Evolutionary conservation across 2,329 filamentous ascomycete genomes (phyloP).

Genomic region (Raffaelea ambrosiae): DNA sequence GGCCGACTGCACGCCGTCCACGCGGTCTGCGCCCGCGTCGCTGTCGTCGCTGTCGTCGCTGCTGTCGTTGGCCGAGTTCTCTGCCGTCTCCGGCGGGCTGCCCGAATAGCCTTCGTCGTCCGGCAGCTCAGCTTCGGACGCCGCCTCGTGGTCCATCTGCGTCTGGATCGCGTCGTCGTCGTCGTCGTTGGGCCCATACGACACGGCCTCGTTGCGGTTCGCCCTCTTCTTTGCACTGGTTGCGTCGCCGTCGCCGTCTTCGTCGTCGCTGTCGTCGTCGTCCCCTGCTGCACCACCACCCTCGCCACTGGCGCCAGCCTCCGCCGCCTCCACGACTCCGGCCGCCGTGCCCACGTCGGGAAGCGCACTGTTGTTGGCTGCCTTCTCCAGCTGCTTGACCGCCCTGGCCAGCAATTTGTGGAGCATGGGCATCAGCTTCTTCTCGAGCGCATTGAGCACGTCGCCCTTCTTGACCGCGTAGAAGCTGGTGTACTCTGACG

Average conservation of each 20-base stretch:
- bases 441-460: constrained; percentile 72
- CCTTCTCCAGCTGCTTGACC: constrained; percentile 69
- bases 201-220: constrained; percentile 73
- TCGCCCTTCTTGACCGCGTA: constrained; percentile 77
- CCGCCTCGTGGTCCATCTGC: constrained; percentile 49
- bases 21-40: neutral
- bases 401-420: constrained; percentile 66
- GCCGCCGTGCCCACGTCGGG: constrained; percentile 60
- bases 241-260: constrained; percentile 71
- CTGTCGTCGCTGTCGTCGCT: neutral
- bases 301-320: constrained; percentile 32
- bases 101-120: constrained; percentile 46
- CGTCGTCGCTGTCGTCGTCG: constrained; percentile 59
- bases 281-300: constrained; percentile 32
- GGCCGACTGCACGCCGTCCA: constrained; percentile 18
- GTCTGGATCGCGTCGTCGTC: constrained; percentile 71
- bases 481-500: constrained; percentile 71
- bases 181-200: constrained; percentile 88
- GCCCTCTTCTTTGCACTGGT: constrained; percentile 65
- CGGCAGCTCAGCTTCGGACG: constrained; percentile 39
- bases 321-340: constrained; percentile 41
- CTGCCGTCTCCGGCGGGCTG: constrained; percentile 30
- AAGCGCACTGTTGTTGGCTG: constrained; percentile 57
- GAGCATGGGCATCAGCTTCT: constrained; percentile 65
- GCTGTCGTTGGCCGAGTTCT: neutral